Base-by-base conservation (phyloP, 164 flowering plant species). In the Cinnamomum micranthum region DNA sequence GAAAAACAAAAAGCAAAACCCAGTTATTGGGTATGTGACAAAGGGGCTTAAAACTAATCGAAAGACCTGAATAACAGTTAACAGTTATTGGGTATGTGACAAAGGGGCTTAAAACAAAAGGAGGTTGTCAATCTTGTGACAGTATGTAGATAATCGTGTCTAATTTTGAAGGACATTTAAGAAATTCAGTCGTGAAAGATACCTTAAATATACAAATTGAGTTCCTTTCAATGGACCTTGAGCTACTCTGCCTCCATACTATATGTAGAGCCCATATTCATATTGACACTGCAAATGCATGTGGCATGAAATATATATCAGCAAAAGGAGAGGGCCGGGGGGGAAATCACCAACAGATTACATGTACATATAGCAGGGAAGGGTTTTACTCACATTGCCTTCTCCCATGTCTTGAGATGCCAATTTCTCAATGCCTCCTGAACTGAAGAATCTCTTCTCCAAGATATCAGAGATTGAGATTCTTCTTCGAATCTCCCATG, bases 341-440 rank as follows among this genome's bases (percentile, higher is more conserved):
- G 17, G 12, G 20, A 11, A 71, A n/a, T 58, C 59, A 31, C 4
- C 7, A 22, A 31, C 2, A 47, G 64, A 2, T 25, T 11, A 27
- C 1, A 27, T 27, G 28, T 27, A 27, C 4, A 9, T 51, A 7
- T 11, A 25, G 22, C 19, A n/a, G 20, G 55, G 59, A 75, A 73
- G 77, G 79, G 89, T 97, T 97, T 95, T 86, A 95, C 92, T 89
- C 35, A 95, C 93, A 24, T 78, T 82, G 41, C 97, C 97, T 82
- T 95, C 97, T 51, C 90, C 95, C 25, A 95, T 92, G 77, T 95
- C 95, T 78, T 91, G 97, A 77, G 81, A 76, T 80, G 78, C 88
- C 71, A 95, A 83, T 66, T 79, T 77, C 71, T 89, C 97, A 65
- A 85, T 31, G 75, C 85, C 89, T 3, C 77, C 86, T 2, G 31